Conservation (phyloP, 164 flowering plant genomes). For the Berberis thunbergii region DNA sequence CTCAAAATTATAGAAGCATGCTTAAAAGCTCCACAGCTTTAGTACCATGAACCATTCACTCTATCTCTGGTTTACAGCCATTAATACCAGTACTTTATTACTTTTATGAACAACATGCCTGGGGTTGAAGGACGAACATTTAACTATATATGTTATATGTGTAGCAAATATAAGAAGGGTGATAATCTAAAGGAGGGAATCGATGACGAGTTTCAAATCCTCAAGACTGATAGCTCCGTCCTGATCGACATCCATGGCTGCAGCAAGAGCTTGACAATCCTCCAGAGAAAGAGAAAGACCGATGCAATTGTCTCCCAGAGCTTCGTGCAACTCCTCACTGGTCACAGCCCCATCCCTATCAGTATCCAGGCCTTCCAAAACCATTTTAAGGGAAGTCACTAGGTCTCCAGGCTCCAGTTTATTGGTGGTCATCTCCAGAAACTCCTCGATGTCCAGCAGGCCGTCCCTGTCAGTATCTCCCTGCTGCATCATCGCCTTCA, state of each 20-base stretch:
- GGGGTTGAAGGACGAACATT: background rate
- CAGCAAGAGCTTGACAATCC: slow-evolving; percentile 27
- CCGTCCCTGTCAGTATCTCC: slow-evolving; percentile 36
- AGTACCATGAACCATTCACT: too few species aligned
- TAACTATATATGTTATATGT: background rate
- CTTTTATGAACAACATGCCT: too few species aligned
- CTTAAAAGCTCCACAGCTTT: too few species aligned
- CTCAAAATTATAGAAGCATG: too few species aligned
- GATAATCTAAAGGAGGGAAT: slow-evolving; percentile 23
- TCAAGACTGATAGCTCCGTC: slow-evolving; percentile 35
- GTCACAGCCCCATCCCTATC: slow-evolving; percentile 28
- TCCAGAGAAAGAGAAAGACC: slow-evolving; percentile 16
- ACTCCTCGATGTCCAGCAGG: slow-evolving; percentile 35
- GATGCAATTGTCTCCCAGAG: slow-evolving; percentile 12
- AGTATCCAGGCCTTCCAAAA: slow-evolving; percentile 19
- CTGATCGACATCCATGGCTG: slow-evolving; percentile 39
- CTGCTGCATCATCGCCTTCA: slow-evolving; percentile 33
- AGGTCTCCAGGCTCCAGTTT: slow-evolving; percentile 31
- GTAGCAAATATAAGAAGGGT: background rate
- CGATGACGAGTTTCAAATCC: slow-evolving; percentile 30
- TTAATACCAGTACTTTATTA: too few species aligned
- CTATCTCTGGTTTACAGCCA: too few species aligned
- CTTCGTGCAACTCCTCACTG: slow-evolving; percentile 27
- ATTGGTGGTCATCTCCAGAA: slow-evolving; percentile 42
- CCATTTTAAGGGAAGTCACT: slow-evolving; percentile 12